Evolutionary conservation across 2,329 filamentous ascomycete species (phyloP), one percentile per base, ranked within the genome.

Genomic region (Tolypocladium ovalisporum): DNA sequence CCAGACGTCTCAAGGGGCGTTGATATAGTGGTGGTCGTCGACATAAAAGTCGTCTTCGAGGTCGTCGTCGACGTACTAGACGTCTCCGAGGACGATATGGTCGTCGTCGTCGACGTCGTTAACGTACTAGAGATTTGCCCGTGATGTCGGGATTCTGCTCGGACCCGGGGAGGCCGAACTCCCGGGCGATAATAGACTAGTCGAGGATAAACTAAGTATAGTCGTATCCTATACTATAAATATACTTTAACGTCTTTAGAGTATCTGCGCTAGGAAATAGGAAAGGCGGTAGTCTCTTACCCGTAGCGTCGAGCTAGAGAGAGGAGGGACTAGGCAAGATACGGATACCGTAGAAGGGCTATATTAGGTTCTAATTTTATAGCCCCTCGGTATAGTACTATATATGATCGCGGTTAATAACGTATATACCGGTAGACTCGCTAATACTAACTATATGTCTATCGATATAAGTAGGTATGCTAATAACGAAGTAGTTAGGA

Each of bases 301-400:
- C 82, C 0, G 74, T 79, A 17, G 82, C 82, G 58, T 85, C 82
- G 0, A 85, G 76, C 82, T 82, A 85, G 4, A 85, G 76, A 2
- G 81, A 83, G 0, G 82, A 84, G 0, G 83, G 83, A 0, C 78
- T 83, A 0, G 83, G 81, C 19, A 85, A 70, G 2, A 85, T 75
- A 36, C 82, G 79, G 60, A 85, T 85, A 24, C 82, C 82, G 62
- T 85, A 82, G 19, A 63, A 59, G 0, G 81, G 82, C 82, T 82
- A 85, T 66, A 85, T 84, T 4, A 81, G 74, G 56, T 84, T 70
- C 82, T 82, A 85, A 65, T 86, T 85, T 55, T 76, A 72, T 13
- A 86, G 66, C 0, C 83, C 83, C 63, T 86, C 83, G 13, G 81
- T 85, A 65, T 86, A 86, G 66, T 85, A 82, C 83, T 83, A 86